A percentile compares a stretch with the other conserved stretches of the same genome.
Evolutionary conservation across 768 basidiomycete species (phyloP).

Genomic region (Dioszegia crocea): DNA sequence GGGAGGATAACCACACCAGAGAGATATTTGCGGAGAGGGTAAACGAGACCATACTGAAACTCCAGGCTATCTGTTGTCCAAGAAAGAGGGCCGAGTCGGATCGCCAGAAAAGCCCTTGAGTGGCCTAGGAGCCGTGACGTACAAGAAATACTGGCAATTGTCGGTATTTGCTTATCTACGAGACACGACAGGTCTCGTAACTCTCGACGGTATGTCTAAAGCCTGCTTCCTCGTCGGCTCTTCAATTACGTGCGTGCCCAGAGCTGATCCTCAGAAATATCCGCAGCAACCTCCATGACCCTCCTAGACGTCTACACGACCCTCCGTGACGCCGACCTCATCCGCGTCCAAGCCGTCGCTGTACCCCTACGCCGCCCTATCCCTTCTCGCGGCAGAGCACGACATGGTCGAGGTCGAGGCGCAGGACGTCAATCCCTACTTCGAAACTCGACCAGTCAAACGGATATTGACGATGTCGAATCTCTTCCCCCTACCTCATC

Average conservation of each 20-base stretch:
- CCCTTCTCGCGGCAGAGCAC: slow-evolving; percentile 8
- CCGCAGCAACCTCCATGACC: slow-evolving; percentile 80
- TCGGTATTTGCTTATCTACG: slow-evolving; percentile 74
- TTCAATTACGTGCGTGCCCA: too few species aligned
- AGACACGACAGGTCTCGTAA: slow-evolving; percentile 59
- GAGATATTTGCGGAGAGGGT: too few species aligned
- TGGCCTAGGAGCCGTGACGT: slow-evolving; percentile 85
- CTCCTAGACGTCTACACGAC: slow-evolving; percentile 77
- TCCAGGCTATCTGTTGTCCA: slow-evolving; percentile 88
- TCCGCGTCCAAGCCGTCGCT: slow-evolving; percentile 50
- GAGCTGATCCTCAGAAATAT: slow-evolving; percentile 60
- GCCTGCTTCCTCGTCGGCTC: too few species aligned
- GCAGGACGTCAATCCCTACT: neutral
- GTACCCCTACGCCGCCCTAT: slow-evolving; percentile 6
- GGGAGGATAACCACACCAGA: too few species aligned
- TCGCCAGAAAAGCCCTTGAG: slow-evolving; percentile 97
- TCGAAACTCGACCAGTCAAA: neutral
- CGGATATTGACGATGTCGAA: neutral
- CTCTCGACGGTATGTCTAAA: slow-evolving; percentile 66
- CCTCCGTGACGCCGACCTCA: slow-evolving; percentile 70
- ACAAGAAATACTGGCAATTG: slow-evolving; percentile 90
- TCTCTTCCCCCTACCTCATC: neutral
- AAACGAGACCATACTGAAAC: too few species aligned
- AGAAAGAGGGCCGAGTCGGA: slow-evolving; percentile 83
- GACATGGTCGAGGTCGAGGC: slow-evolving; percentile 17